Evolutionary conservation across 2,329 filamentous ascomycete species (phyloP), one percentile per base, ranked within the genome.

Genomic region (Diplodia scrobiculata): DNA sequence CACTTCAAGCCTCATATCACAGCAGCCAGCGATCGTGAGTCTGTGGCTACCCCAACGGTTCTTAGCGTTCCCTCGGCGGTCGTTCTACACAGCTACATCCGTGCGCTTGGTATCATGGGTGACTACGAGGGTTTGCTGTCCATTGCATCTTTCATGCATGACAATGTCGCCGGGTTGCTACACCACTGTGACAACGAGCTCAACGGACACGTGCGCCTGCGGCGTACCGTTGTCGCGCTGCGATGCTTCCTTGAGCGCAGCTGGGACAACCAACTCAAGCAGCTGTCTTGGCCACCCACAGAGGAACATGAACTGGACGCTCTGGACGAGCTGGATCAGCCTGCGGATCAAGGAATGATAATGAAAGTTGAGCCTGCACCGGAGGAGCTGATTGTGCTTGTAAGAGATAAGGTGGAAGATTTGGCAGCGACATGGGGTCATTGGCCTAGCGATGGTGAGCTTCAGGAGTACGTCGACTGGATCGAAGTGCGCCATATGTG

Each of bases 111-210:
- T 0, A 82, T 84, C 63, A 75, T 87, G n/a, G 83, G 83, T 41
- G 86, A 91, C 69, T 80, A 81, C 58, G 77, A 83, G 1, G 86
- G 84, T 59, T 85, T 91, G 73, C 34, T 92, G 88, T 59, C 53
- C 17, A 25, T 47, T 2, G 64, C 64, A 13, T 41, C 34, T 4
- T 66, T 66, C 53, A 38, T 66, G 21, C 34, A 21, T 11, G 53
- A 50, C 21, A 29, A 66, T 25, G 25, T 51, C 1, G 9, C 45
- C 9, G 25, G 21, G 6, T 47, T 66, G 27, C 14, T 60, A 19
- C n/a, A 32, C 14, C 45, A 60, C 21, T 32, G 52, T 47, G 34
- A 52, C 2, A 52, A 60, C 41, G 45, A 55, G 32, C 45, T 29
- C 45, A 60, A 66, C 21, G 87, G 84, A 89, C 69, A 75, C 84